phyloP scores from a whole-genome alignment of 345 rosid genomes.

The Camelina sativa region DNA sequence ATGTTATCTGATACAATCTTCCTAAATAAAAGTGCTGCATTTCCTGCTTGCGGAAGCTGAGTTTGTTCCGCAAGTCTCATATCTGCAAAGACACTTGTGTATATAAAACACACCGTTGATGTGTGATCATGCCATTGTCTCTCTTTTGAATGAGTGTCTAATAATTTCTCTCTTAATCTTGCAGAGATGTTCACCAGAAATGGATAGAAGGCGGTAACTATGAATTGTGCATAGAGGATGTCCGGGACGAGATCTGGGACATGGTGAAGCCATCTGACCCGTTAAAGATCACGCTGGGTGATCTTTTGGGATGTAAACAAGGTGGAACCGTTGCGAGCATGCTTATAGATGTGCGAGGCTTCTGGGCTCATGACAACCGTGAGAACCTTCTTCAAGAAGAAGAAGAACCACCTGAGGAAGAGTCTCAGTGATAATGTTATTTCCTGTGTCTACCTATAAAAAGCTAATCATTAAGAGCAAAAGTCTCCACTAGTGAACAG shows the following conservation, averaged over 20 bases:
- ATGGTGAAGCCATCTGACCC: conserved; percentile 98
- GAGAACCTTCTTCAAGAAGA: conserved; percentile 99
- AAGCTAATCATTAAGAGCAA: conserved; percentile 27
- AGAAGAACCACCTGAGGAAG: conserved; percentile 86
- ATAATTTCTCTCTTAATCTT: conserved; percentile 3
- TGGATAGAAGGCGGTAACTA: conserved; percentile 99
- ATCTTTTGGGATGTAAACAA: conserved; percentile 89
- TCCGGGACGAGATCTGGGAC: conserved; percentile 98
- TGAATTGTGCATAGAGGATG: conserved; percentile 94
- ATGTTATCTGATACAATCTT: conserved; percentile 95
- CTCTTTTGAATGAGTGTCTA: neutral
- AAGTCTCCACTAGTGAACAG: conserved; percentile 16
- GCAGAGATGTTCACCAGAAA: conserved; percentile 97
- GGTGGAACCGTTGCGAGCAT: conserved; percentile 99
- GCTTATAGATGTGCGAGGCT: conserved; percentile 96
- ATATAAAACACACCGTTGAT: neutral
- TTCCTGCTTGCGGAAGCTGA: conserved; percentile 81
- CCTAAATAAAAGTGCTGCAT: conserved; percentile 71
- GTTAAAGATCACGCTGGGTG: conserved; percentile 66
- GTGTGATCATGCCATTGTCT: conserved; percentile 21
- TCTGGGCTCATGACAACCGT: conserved; percentile 99
- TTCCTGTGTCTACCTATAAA: neutral
- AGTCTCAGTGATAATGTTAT: conserved; percentile 44
- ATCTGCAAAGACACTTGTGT: conserved; percentile 57
- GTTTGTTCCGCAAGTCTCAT: conserved; percentile 75